A percentile compares a stretch with the other conserved stretches of the same genome.
Evolutionary conservation across 768 basidiomycete genomes (phyloP).

Genomic region (Boletus sp.): DNA sequence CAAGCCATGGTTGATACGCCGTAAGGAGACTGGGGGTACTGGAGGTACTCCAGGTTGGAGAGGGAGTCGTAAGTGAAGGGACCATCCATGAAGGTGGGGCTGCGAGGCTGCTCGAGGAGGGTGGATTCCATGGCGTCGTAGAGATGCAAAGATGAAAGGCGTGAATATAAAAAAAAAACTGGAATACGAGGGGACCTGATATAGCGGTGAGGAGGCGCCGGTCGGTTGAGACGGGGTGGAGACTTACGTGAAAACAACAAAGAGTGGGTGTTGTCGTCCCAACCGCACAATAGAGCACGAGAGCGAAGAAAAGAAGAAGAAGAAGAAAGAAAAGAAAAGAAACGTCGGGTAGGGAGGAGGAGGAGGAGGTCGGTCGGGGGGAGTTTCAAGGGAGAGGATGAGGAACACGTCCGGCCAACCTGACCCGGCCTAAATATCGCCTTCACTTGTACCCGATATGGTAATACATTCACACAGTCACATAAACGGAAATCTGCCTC

Average conservation of each 20-base stretch:
- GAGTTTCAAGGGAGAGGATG: constrained; percentile 25
- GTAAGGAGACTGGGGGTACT: constrained; percentile 66
- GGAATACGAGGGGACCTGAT: constrained; percentile 33
- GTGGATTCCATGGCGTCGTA: constrained; percentile 45
- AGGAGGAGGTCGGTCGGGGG: constrained; percentile 26
- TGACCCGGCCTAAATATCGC: constrained; percentile 36
- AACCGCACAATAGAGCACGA: constrained; percentile 37
- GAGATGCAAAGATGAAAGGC: constrained; percentile 38
- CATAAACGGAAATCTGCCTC: constrained; percentile 23
- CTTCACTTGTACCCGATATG: constrained; percentile 10
- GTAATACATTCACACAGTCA: neutral
- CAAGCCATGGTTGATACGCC: constrained; percentile 60
- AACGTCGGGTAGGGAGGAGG: constrained; percentile 41
- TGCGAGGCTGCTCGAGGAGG: constrained; percentile 50
- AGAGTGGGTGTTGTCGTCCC: constrained; percentile 30
- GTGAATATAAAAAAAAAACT: constrained; percentile 32
- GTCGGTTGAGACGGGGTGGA: neutral
- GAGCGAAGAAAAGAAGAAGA: constrained; percentile 22
- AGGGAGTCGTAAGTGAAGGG: constrained; percentile 47
- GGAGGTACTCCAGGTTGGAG: constrained; percentile 56
- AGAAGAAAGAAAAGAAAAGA: constrained; percentile 31
- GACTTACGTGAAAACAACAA: constrained; percentile 37
- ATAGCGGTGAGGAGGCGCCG: constrained; percentile 4
- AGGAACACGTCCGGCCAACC: constrained; percentile 25
- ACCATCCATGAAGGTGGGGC: constrained; percentile 50